Evolutionary conservation across 306 rosid genomes (phyloP), one percentile per base, ranked within the genome.

Genomic region (Corylus americana): DNA sequence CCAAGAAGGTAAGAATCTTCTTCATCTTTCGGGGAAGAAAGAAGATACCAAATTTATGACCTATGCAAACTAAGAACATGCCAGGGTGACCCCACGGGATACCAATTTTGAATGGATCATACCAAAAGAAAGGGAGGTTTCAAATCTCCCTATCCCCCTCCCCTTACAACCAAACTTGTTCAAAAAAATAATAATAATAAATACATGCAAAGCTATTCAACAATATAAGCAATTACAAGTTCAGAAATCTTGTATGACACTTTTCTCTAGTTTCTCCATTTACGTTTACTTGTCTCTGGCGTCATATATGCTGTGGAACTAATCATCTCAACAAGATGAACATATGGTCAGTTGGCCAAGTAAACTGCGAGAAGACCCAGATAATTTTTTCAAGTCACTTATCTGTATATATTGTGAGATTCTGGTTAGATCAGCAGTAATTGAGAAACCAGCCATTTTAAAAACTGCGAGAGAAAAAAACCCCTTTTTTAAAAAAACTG

Each of bases 151-250:
- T 14, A 11, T 13, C 54, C 54, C 3, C 54, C 54, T 14, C 54
- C 54, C 54, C 54, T 14, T 5, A 54, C 7, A 16, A 17, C 64
- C 1, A 58, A 58, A 58, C 9, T 2, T 2, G 22, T 8, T 54
- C 22, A 9, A 1, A 58, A 4, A 6, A 18, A 22, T 1, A 22
- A 58, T 10, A 55, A 1, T 20, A 22, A 67, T 31, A 31, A 31
- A 31, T 31, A 18, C 50, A 39, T 67, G 25, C 49, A 17, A 39
- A 6, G 47, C 27, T 67, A 67, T 39, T 8, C 6, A 39, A 67
- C 13, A 9, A 39, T 67, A 18, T 67, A 67, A 67, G 71, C 50
- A 39, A 37, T 59, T 59, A 25, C 67, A 64, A 64, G 70, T 35
- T 35, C 13, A 29, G 31, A 12, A 0, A 63, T 63, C 70, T 29